A percentile compares a stretch with the other conserved stretches of the same genome.
phyloP scores from a whole-genome alignment of 768 basidiomycete genomes.

The Gautieria morchelliformis region DNA sequence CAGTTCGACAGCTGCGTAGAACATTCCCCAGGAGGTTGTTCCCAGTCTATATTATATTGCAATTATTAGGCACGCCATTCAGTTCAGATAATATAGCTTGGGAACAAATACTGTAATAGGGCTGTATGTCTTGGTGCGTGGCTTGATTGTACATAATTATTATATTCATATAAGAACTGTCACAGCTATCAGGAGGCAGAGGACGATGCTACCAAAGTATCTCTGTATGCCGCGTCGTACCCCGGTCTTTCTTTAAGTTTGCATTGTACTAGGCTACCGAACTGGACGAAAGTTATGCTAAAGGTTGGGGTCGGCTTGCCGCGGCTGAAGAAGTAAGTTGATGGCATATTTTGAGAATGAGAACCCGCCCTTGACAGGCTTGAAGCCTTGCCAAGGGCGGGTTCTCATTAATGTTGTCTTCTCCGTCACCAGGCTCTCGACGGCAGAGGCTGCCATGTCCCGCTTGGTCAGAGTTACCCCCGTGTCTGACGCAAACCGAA shows the following conservation, averaged over 20 bases:
- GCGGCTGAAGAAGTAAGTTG: slow-evolving; percentile 16
- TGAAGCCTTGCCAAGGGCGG: neutral
- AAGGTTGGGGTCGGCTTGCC: slow-evolving; percentile 34
- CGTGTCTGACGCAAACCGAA: slow-evolving; percentile 21
- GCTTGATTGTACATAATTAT: neutral
- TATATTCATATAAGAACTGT: neutral
- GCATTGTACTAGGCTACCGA: slow-evolving; percentile 23
- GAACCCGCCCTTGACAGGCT: no score
- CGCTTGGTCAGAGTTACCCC: slow-evolving; percentile 20
- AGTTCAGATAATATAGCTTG: no score
- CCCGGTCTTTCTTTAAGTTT: neutral
- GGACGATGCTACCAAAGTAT: neutral
- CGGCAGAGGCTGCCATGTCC: slow-evolving; percentile 10
- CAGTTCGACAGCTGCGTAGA: slow-evolving; percentile 8
- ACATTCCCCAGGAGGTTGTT: slow-evolving; percentile 25
- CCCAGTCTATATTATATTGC: no score
- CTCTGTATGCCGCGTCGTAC: no score
- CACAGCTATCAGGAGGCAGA: neutral
- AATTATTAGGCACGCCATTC: no score
- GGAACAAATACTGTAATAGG: no score
- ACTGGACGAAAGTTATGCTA: slow-evolving; percentile 31
- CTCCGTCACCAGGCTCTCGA: neutral
- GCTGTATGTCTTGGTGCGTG: slow-evolving; percentile 16
- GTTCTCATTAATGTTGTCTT: neutral
- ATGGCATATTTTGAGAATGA: neutral